phyloP scores from a whole-genome alignment of 495 filamentous ascomycete genomes.

The Aspergillus coremiiformis region DNA sequence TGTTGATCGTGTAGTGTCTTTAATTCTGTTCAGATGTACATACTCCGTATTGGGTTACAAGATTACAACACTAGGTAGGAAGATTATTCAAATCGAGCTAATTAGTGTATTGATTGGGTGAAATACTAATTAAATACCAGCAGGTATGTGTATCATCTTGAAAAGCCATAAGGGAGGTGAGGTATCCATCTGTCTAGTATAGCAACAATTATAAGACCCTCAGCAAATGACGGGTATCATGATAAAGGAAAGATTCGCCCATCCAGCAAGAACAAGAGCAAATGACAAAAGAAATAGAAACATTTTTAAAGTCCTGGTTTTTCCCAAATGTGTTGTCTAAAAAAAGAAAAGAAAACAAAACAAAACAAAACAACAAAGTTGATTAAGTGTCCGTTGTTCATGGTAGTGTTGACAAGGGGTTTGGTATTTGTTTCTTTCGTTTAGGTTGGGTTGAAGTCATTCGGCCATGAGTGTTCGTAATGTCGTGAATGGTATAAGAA shows the following conservation, averaged over 20 bases:
- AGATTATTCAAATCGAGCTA: too few relatives aligned
- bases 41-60: too few relatives aligned
- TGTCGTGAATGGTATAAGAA: conserved; percentile 4
- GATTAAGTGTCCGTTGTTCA: background rate
- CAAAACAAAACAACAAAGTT: conserved; percentile 1
- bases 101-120: background rate
- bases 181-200: background rate
- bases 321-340: background rate
- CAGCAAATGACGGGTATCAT: background rate
- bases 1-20: too few relatives aligned
- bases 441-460: conserved; percentile 2
- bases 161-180: background rate
- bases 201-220: background rate
- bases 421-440: background rate
- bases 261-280: background rate
- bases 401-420: background rate
- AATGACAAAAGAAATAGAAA: background rate
- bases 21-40: too few relatives aligned
- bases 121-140: too few relatives aligned
- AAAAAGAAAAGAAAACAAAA: conserved; percentile 6
- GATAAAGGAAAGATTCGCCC: background rate
- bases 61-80: too few relatives aligned
- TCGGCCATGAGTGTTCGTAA: conserved; percentile 12
- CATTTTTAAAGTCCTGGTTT: background rate
- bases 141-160: background rate